Conservation (phyloP, 129 eudicot genomes). For the Pittosporum tobira region DNA sequence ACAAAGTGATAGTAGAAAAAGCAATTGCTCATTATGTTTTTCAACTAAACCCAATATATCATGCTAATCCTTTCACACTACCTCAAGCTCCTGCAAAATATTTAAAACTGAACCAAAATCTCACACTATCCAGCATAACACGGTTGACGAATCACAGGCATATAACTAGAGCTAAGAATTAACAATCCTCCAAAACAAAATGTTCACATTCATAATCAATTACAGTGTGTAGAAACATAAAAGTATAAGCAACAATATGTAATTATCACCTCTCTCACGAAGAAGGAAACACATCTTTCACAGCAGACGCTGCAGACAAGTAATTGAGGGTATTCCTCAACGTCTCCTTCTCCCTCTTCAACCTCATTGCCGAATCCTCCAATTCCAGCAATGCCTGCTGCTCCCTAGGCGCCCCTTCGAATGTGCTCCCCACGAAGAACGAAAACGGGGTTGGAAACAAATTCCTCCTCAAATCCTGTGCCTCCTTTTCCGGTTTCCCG, state of each 20-base stretch:
- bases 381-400: slow-evolving; percentile 90
- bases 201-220: neutral
- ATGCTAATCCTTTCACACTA: too few species aligned
- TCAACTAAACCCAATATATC: too few species aligned
- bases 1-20: too few species aligned
- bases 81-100: neutral
- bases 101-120: neutral
- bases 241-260: slow-evolving; percentile 1
- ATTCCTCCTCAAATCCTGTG: slow-evolving; percentile 66
- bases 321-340: slow-evolving; percentile 75
- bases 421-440: slow-evolving; percentile 87
- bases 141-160: neutral
- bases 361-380: slow-evolving; percentile 72
- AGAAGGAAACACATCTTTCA: slow-evolving; percentile 78
- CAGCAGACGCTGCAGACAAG: slow-evolving; percentile 82
- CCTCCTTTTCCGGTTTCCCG: slow-evolving; percentile 76
- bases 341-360: slow-evolving; percentile 88
- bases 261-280: slow-evolving; percentile 10
- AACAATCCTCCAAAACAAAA: neutral
- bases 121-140: neutral
- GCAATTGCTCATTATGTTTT: too few species aligned
- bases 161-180: neutral
- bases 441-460: slow-evolving; percentile 90
- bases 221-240: too few species aligned
- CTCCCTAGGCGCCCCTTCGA: slow-evolving; percentile 91